These are phyloP conservation scores for Hymenoscyphus albidus DNA, from an alignment of 2,329 filamentous ascomycete species.

Conservation along the genomic window DNA sequence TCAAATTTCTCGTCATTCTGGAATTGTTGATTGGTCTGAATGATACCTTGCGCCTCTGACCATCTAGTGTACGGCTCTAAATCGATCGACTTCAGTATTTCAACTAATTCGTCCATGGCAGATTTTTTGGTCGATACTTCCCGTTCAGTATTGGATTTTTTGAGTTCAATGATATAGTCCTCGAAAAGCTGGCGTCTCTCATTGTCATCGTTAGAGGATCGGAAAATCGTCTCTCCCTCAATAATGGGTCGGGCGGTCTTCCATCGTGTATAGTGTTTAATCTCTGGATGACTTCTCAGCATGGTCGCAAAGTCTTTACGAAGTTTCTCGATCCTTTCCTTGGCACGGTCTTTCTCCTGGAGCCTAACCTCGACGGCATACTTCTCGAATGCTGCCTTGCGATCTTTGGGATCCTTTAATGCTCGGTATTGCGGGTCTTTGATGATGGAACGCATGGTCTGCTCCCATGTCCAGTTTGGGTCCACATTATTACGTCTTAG, in stretches of 20 bases:
- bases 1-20: constrained; percentile 81
- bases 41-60: constrained; percentile 80
- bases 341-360: constrained; percentile 91
- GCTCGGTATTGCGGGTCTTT: constrained; percentile 91
- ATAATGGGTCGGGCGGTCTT: constrained; percentile 93
- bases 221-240: constrained; percentile 92
- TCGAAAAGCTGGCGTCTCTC: constrained; percentile 89
- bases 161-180: constrained; percentile 84
- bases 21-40: constrained; percentile 74
- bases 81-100: constrained; percentile 73
- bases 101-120: constrained; percentile 78
- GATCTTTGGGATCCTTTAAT: constrained; percentile 86
- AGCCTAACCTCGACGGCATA: constrained; percentile 85
- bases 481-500: constrained; percentile 81
- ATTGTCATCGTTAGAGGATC: constrained; percentile 79
- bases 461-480: constrained; percentile 89
- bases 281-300: constrained; percentile 94
- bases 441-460: constrained; percentile 79
- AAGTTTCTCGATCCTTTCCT: constrained; percentile 87
- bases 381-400: constrained; percentile 89
- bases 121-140: constrained; percentile 69
- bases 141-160: constrained; percentile 72
- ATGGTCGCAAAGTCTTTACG: constrained; percentile 92
- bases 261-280: constrained; percentile 96
- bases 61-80: constrained; percentile 93